Evolutionary conservation across 768 basidiomycete species (phyloP), one percentile per base, ranked within the genome.

Genomic region (Thelephora ganbajun): DNA sequence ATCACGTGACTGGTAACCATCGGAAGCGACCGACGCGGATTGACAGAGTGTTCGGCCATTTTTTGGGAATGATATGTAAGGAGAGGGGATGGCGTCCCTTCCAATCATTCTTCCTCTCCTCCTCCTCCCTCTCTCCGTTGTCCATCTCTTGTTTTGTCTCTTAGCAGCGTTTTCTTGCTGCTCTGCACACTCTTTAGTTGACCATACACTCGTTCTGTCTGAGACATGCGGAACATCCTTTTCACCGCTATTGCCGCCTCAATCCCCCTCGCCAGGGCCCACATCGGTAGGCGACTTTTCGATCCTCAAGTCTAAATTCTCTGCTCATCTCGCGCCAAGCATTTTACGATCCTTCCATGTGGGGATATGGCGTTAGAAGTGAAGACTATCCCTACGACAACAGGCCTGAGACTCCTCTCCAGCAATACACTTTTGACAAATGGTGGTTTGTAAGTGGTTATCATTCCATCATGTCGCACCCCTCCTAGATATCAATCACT

Each of bases 391-490:
- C 51, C 11, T 58, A 57, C 50, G 65, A 67, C 48, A 62, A 63
- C 51, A 59, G 69, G 13, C 66, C 68, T 14, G 60, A 63, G 19
- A 57, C 59, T 9, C 69, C 69, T 5, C 51, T 71, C 3, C 53
- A 54, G 34, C 35, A 59, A 46, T 48, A 53, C 19, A 33, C 58
- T 5, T 68, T 68, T 50, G 52, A 59, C 33, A 52, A 64, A 34
- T 67, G 67, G 68, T 70, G 67, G 67, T 63, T 66, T 36, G 60
- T 63, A 39, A 54, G 60, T 59, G 53, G 14, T 33, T 4, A 13
- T 11, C 35, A 37, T 23, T 16, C 13, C 26, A 3, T 9, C 33
- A 37, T 18, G 11, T 20, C n/a, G 9, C 12, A 11, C 11, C 23
- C 7, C 14, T 19, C 11, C n/a, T 16, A 1, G 7, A n/a, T 44